A percentile compares a stretch with the other conserved stretches of the same genome.
Evolutionary conservation across 352 stramenopile genomes (phyloP).

Genomic region (Sclerospora graminicola): DNA sequence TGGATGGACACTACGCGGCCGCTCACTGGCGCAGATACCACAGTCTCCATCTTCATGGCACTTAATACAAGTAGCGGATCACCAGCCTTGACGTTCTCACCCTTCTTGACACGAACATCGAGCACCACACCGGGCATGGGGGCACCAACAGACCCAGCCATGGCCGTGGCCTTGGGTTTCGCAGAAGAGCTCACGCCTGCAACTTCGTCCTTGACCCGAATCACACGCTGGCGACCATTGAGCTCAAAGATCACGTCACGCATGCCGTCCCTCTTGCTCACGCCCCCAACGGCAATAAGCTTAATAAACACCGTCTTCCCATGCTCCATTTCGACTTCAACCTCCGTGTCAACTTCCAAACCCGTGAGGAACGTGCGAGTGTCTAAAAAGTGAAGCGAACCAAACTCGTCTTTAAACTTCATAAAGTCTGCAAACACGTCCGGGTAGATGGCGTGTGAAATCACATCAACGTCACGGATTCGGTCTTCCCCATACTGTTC

Average conservation of each 20-base stretch:
- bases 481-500: conserved; percentile 76
- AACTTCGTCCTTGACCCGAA: conserved; percentile 88
- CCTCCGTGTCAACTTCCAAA: conserved; percentile 61
- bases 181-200: conserved; percentile 45
- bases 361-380: conserved; percentile 74
- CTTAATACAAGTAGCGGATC: conserved; percentile 90
- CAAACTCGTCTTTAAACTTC: conserved; percentile 80
- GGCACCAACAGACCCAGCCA: conserved; percentile 86
- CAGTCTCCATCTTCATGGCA: conserved; percentile 99
- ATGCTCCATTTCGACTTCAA: conserved; percentile 87
- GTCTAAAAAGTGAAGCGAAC: conserved; percentile 78
- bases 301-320: conserved; percentile 96
- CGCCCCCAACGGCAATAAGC: conserved; percentile 82
- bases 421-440: conserved; percentile 79
- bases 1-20: conserved; percentile 88
- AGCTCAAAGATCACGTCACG: conserved; percentile 96
- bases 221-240: conserved; percentile 89
- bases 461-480: conserved; percentile 91
- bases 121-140: conserved; percentile 96
- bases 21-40: conserved; percentile 84
- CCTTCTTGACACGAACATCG: conserved; percentile 89
- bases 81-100: conserved; percentile 89
- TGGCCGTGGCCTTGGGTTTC: conserved; percentile 81
- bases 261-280: conserved; percentile 84
- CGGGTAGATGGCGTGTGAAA: conserved; percentile 91